Evolutionary conservation across 345 rosid genomes (phyloP).

Genomic region (Gossypium rotundifolium): DNA sequence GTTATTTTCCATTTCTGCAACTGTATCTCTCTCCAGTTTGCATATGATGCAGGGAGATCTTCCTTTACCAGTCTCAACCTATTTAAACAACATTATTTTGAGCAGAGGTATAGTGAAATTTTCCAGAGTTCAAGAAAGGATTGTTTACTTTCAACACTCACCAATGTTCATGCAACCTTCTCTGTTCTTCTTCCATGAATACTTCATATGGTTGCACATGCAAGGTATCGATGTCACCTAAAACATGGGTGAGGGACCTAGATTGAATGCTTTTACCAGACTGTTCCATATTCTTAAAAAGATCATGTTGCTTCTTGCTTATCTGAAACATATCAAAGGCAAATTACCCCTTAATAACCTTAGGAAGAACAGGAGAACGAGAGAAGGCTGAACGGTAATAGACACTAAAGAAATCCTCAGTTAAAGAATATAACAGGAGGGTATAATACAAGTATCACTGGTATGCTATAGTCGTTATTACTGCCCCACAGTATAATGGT

Average conservation of each 20-base stretch:
- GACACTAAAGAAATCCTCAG: neutral
- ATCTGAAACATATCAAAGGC: slow-evolving; percentile 48
- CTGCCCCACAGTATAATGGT: neutral
- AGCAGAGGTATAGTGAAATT: slow-evolving; percentile 11
- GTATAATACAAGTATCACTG: neutral
- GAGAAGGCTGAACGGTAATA: neutral
- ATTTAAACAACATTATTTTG: slow-evolving; percentile 18
- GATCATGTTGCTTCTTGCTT: slow-evolving; percentile 90
- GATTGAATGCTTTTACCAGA: slow-evolving; percentile 41
- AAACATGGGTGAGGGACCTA: slow-evolving; percentile 52
- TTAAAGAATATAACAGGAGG: neutral
- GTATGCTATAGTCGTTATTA: neutral
- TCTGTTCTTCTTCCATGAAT: slow-evolving; percentile 81
- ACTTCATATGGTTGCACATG: slow-evolving; percentile 82
- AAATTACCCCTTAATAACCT: slow-evolving; percentile 20
- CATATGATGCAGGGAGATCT: slow-evolving; percentile 72
- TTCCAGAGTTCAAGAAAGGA: slow-evolving; percentile 7
- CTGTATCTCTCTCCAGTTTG: slow-evolving; percentile 54
- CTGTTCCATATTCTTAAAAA: slow-evolving; percentile 80
- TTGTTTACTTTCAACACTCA: slow-evolving; percentile 2
- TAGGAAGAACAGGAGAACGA: neutral
- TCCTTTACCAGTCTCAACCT: slow-evolving; percentile 68
- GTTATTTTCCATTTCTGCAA: slow-evolving; percentile 41
- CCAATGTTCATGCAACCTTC: slow-evolving; percentile 74
- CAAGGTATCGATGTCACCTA: slow-evolving; percentile 63